Base-by-base conservation (phyloP, 2,329 filamentous ascomycete species). In the Plenodomus biglobosus region DNA sequence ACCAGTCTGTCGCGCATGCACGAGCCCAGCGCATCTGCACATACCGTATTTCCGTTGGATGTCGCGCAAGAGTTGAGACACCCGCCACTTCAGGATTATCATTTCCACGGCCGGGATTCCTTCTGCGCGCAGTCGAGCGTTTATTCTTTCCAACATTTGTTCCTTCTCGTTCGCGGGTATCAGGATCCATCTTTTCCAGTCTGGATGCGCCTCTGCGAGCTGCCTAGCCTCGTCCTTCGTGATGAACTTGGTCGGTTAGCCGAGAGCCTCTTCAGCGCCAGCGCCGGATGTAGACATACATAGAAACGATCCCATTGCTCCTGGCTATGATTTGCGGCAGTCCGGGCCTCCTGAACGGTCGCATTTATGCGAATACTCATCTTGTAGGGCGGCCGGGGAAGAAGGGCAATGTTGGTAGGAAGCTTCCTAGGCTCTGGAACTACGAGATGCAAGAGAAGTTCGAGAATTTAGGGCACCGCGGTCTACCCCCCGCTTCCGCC, bases 301-400 rank as follows among this genome's bases (percentile, higher is more conserved):
- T 71, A 71, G 50, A 70, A 71, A 11, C 67, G 58, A 46, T 69
- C 66, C 68, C 68, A 71, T 59, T 71, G 68, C 54, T 70, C 66
- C 53, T 65, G 68, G 51, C 59, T 68, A 56, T 71, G 68, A 47
- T 62, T 66, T 42, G 68, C 66, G 46, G 63, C 63, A 30, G 60
- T 61, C 49, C 65, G 62, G 54, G 65, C 66, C 61, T 71, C 66
- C 46, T 63, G 60, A 39, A 70, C 67, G 27, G 67, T 70, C 49
- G 67, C 67, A 58, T 71, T 71, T 61, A 69, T 68, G 52, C 65
- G 63, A 56, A 71, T 69, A 60, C 65, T 70, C 68, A 70, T 70
- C 47, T 58, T 66, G 49, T 51, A 44, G 18, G 52, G 45, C 54
- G 41, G 41, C 44, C 55, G 56, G 49, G 46, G 46, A 49, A 58